Conservation (phyloP, 352 stramenopile genomes). For the Chrysophaeum taylorii region DNA sequence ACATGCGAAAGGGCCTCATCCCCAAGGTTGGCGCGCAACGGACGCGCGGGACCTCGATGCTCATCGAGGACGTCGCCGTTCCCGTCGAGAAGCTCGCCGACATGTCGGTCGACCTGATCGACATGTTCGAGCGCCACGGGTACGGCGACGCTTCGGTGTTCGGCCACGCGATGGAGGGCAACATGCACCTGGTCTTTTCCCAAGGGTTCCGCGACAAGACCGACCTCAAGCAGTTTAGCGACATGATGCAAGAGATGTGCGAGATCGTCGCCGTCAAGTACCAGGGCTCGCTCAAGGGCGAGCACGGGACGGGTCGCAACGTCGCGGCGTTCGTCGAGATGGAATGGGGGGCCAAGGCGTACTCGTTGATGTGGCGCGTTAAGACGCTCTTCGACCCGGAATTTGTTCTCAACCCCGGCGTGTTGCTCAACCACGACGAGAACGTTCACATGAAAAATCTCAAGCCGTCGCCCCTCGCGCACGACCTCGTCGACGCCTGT, state of each 20-base stretch:
- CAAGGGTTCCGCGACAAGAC: neutral
- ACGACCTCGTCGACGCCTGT: slow-evolving; percentile 10
- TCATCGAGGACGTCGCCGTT: slow-evolving; percentile 7
- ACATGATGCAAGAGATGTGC: slow-evolving; percentile 16
- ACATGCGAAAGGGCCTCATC: slow-evolving; percentile 14
- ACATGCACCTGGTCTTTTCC: slow-evolving; percentile 13
- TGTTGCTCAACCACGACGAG: neutral
- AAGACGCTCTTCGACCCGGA: slow-evolving; percentile 1
- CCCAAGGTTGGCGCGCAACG: slow-evolving; percentile 4
- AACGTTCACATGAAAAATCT: slow-evolving; percentile 10
- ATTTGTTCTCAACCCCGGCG: slow-evolving; percentile 7
- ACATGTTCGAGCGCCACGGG: slow-evolving; percentile 13
- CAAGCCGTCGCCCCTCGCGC: slow-evolving; percentile 2
- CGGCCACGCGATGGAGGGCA: slow-evolving; percentile 11
- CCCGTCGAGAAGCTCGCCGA: neutral
- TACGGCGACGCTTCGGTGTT: slow-evolving; percentile 5
- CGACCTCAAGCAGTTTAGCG: slow-evolving; percentile 1
- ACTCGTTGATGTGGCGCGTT: neutral
- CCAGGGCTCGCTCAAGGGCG: slow-evolving; percentile 1
- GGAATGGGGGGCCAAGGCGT: slow-evolving; percentile 3
- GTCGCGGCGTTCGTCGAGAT: slow-evolving; percentile 5
- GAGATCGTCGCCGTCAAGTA: slow-evolving; percentile 13
- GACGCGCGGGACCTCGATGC: slow-evolving; percentile 4
- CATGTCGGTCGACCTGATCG: slow-evolving; percentile 11
- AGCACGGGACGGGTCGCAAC: slow-evolving; percentile 10